A percentile compares a stretch with the other conserved stretches of the same genome.
These are phyloP conservation scores for Toxicodendron radicans DNA, from an alignment of 345 rosid genomes.

Conservation along the genomic window DNA sequence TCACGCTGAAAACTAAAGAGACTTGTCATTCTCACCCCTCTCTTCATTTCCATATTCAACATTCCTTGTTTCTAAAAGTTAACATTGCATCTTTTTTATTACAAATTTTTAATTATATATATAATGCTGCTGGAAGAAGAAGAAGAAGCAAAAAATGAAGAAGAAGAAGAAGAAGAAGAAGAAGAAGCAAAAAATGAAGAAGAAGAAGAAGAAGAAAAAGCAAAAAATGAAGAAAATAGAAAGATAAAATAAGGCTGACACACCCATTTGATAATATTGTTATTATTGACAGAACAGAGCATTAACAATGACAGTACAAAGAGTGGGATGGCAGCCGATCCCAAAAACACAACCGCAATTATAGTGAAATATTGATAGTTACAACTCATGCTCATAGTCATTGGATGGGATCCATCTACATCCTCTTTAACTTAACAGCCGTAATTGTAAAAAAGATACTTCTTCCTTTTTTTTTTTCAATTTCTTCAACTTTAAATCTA, in stretches of 20 bases:
- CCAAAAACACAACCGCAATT: constrained; percentile 37
- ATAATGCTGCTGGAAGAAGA: too few species aligned
- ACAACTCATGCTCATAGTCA: constrained; percentile 15
- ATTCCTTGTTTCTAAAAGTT: neutral
- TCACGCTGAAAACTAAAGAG: neutral
- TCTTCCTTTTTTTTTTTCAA: too few species aligned
- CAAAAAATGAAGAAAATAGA: neutral
- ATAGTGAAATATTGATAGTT: constrained; percentile 29
- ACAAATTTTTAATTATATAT: too few species aligned
- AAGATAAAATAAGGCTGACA: constrained; percentile 13
- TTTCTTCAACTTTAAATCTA: too few species aligned
- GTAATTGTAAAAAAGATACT: neutral
- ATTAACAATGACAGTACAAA: constrained; percentile 31
- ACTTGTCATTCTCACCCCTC: neutral
- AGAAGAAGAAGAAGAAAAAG: too few species aligned
- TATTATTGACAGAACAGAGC: constrained; percentile 11
- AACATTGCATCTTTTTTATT: neutral
- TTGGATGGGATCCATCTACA: constrained; percentile 6
- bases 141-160: too few species aligned
- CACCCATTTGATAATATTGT: too few species aligned
- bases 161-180: constrained; percentile 14
- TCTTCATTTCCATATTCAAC: constrained; percentile 1
- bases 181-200: neutral
- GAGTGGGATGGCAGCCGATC: constrained; percentile 43
- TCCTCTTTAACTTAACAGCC: constrained; percentile 20